phyloP scores from a whole-genome alignment of 2,329 filamentous ascomycete species.

The Aspergillus brunneoviolaceus region DNA sequence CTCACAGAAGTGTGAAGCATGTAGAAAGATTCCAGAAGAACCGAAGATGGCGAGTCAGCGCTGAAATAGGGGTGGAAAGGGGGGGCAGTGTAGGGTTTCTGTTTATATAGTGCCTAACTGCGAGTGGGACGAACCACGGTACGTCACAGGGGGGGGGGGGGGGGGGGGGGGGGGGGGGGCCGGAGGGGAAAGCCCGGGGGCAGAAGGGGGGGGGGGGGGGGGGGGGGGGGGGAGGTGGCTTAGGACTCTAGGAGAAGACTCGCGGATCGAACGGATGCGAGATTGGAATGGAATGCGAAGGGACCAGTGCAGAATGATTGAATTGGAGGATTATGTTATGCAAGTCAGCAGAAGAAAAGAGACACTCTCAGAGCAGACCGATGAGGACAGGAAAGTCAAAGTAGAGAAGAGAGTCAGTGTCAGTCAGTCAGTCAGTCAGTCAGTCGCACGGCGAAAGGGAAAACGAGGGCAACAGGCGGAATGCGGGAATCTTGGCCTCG shows the following conservation, averaged over 20 bases:
- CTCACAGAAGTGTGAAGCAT: slow-evolving; percentile 2
- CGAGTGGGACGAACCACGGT: slow-evolving; percentile 13
- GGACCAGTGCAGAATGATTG: neutral
- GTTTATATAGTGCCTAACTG: slow-evolving; percentile 6
- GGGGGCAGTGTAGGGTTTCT: neutral
- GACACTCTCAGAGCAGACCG: neutral
- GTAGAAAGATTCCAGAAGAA: slow-evolving; percentile 1
- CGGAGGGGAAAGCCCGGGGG: too few relatives aligned
- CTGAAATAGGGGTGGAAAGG: neutral
- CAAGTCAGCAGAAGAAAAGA: neutral
- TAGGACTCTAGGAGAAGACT: neutral
- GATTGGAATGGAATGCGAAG: slow-evolving; percentile 4
- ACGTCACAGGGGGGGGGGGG: slow-evolving; percentile 8
- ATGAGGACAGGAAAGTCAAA: neutral
- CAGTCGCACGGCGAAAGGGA: neutral
- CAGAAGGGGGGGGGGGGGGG: slow-evolving; percentile 12
- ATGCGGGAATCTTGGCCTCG: neutral
- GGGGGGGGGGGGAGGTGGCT: slow-evolving; percentile 1
- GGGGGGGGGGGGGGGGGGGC: neutral
- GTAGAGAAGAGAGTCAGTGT: too few relatives aligned
- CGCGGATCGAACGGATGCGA: neutral
- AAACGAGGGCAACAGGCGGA: neutral
- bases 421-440: neutral
- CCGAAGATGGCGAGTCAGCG: neutral
- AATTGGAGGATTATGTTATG: neutral